Evolutionary conservation across 2,329 filamentous ascomycete species (phyloP).

Genomic region (Botrytis pseudocinerea): DNA sequence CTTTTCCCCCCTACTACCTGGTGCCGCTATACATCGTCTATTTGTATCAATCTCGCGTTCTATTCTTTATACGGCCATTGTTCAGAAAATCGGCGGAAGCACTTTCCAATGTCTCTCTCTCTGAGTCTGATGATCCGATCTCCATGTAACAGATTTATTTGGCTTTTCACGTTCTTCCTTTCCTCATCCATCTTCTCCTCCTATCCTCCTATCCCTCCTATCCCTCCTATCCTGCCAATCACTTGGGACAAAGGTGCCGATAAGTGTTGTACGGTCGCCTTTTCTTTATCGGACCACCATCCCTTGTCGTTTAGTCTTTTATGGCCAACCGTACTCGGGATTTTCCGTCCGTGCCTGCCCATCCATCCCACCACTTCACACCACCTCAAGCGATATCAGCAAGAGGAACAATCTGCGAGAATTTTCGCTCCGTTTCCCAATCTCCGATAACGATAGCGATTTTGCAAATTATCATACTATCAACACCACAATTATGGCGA

Average conservation of each 20-base stretch:
- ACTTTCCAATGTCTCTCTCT: constrained; percentile 19
- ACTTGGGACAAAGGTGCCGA: constrained; percentile 4
- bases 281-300: background rate
- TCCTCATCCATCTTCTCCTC: background rate
- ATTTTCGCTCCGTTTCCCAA: constrained; percentile 24
- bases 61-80: constrained; percentile 15
- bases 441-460: constrained; percentile 26
- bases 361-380: constrained; percentile 6
- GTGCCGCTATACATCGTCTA: background rate
- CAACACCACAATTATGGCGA: constrained; percentile 45
- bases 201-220: constrained; percentile 3
- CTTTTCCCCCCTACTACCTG: background rate
- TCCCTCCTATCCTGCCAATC: constrained; percentile 9
- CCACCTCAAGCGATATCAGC: constrained; percentile 19
- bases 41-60: constrained; percentile 3
- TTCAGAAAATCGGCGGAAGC: background rate
- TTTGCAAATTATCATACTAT: constrained; percentile 22
- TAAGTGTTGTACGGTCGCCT: constrained; percentile 5
- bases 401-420: constrained; percentile 20
- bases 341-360: background rate
- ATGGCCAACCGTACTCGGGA: constrained; percentile 14
- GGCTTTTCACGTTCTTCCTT: background rate
- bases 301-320: constrained; percentile 5
- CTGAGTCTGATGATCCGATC: constrained; percentile 15
- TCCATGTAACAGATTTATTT: background rate